These are phyloP conservation scores for Camelina sativa DNA, from an alignment of 345 rosid genomes.

Conservation along the genomic window DNA sequence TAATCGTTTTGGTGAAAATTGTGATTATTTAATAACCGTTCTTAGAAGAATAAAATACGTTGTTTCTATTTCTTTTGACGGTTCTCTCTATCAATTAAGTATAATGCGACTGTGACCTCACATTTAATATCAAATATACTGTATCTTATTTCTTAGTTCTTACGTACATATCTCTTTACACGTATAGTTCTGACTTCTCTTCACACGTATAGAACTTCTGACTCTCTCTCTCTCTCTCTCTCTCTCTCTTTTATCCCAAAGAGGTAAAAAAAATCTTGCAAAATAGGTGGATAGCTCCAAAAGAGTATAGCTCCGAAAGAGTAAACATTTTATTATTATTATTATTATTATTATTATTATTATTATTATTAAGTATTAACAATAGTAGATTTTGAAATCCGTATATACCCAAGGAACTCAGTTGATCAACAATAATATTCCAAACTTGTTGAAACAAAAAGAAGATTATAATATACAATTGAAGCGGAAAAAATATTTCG, in stretches of 20 bases:
- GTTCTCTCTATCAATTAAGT: slow-evolving; percentile 3
- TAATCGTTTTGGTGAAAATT: background rate
- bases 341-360: too few species aligned
- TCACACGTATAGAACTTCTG: too few species aligned
- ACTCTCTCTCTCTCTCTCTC: too few species aligned
- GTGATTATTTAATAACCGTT: background rate
- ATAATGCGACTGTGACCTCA: slow-evolving; percentile 13
- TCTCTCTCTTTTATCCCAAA: background rate
- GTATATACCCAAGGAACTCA: slow-evolving; percentile 23
- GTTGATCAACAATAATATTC: slow-evolving; percentile 22
- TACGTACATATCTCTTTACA: background rate
- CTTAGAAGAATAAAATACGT: background rate
- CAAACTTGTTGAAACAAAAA: slow-evolving; percentile 33
- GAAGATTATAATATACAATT: slow-evolving; percentile 1
- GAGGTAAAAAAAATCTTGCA: slow-evolving; percentile 9
- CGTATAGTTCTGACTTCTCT: background rate
- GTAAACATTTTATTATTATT: too few species aligned
- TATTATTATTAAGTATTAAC: too few species aligned
- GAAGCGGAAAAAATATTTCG: background rate
- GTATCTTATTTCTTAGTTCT: background rate
- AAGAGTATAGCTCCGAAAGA: background rate
- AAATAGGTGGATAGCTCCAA: slow-evolving; percentile 9
- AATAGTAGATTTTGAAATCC: background rate
- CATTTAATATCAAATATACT: background rate
- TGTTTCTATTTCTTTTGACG: background rate